These are phyloP conservation scores for Russula sp. DNA, from an alignment of 768 basidiomycete genomes.

Conservation along the genomic window DNA sequence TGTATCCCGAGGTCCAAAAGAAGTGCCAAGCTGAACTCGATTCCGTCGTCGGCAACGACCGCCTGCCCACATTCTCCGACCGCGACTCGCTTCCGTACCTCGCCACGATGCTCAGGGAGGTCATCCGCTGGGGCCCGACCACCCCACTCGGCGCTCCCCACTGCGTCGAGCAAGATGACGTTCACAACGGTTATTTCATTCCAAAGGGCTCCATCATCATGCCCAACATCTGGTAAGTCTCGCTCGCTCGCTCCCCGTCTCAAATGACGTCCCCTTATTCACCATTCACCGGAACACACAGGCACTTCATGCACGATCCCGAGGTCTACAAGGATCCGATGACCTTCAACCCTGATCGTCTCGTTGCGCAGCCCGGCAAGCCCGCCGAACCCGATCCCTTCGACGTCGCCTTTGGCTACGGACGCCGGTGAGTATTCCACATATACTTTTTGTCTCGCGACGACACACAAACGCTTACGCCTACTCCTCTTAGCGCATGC, in stretches of 20 bases:
- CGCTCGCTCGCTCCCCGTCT: too few species aligned
- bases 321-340: constrained; percentile 26
- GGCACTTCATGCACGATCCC: constrained; percentile 28
- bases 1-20: constrained; percentile 22
- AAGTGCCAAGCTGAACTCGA: constrained; percentile 26
- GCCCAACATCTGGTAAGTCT: constrained; percentile 29
- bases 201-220: constrained; percentile 33
- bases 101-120: constrained; percentile 21
- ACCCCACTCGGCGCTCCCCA: constrained; percentile 30
- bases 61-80: constrained; percentile 21
- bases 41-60: constrained; percentile 20
- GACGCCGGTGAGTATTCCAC: constrained; percentile 22
- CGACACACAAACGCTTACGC: background rate
- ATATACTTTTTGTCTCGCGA: background rate
- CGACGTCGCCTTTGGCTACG: constrained; percentile 24
- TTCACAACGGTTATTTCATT: constrained; percentile 33
- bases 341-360: constrained; percentile 28
- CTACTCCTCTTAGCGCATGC: constrained; percentile 8
- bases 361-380: constrained; percentile 20
- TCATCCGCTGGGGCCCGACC: constrained; percentile 24
- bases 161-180: constrained; percentile 31
- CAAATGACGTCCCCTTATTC: too few species aligned
- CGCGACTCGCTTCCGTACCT: constrained; percentile 23
- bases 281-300: background rate
- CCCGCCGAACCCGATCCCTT: constrained; percentile 22